Percentiles rank a stretch among this genome's conserved stretches.
These are phyloP conservation scores for Hypoxylon sp. DNA, from an alignment of 2,329 filamentous ascomycete species.

Conservation along the genomic window DNA sequence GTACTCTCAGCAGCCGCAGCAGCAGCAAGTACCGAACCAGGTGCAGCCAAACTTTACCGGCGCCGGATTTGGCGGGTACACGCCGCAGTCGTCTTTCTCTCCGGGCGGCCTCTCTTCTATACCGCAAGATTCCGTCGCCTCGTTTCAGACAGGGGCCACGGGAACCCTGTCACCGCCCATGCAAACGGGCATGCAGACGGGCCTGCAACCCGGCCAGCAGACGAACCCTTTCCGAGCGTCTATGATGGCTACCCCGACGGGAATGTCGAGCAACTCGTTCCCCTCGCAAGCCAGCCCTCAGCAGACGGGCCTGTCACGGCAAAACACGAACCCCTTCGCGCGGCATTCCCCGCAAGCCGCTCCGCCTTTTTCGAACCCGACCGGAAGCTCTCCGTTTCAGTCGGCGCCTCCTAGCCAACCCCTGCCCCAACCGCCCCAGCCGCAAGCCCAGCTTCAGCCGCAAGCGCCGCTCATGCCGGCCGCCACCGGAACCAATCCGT, in stretches of 20 bases:
- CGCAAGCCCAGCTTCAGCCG: conserved; percentile 45
- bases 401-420: background rate
- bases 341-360: conserved; percentile 62
- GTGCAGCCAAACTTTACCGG: conserved; percentile 66
- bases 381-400: conserved; percentile 55
- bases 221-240: conserved; percentile 95
- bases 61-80: conserved; percentile 84
- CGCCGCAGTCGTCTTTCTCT: conserved; percentile 68
- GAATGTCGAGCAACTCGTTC: conserved; percentile 51
- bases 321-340: conserved; percentile 88
- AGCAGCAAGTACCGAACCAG: conserved; percentile 52
- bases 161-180: conserved; percentile 52
- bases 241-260: conserved; percentile 69
- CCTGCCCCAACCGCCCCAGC: conserved; percentile 37
- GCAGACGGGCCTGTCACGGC: conserved; percentile 55
- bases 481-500: conserved; percentile 67
- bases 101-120: conserved; percentile 62
- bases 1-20: conserved; percentile 49
- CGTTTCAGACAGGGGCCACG: conserved; percentile 58
- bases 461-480: conserved; percentile 56
- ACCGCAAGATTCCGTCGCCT: conserved; percentile 63
- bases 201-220: conserved; percentile 60
- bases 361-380: conserved; percentile 49
- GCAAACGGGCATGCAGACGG: conserved; percentile 49
- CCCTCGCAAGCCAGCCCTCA: conserved; percentile 54